phyloP scores from a whole-genome alignment of 1,284 basidiomycete genomes.

The Erythrobasidium hasegawianum region DNA sequence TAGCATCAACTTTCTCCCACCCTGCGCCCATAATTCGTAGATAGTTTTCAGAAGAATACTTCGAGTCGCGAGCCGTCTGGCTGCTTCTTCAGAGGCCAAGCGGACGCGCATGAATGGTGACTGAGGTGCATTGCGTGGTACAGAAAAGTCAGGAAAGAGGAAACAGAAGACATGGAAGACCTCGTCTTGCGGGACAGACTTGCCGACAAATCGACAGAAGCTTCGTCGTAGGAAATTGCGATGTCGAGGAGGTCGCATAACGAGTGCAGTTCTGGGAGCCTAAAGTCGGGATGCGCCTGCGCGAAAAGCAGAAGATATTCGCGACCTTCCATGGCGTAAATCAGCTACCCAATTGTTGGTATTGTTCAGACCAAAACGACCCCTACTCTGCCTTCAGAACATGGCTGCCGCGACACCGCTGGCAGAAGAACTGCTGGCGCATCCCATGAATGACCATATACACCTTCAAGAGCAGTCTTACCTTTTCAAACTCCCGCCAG shows the following conservation, averaged over 20 bases:
- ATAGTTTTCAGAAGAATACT: slow-evolving; percentile 77
- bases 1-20: slow-evolving; percentile 35
- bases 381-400: not conserved
- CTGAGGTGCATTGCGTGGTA: slow-evolving; percentile 32
- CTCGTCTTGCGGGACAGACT: not conserved
- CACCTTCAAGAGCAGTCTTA: slow-evolving; percentile 15
- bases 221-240: slow-evolving; percentile 30
- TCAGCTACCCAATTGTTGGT: not conserved
- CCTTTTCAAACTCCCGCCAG: slow-evolving; percentile 31
- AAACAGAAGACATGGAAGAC: no score
- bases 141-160: no score
- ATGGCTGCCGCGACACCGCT: not conserved
- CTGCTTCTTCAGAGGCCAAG: slow-evolving; percentile 69
- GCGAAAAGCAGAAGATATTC: slow-evolving; percentile 40
- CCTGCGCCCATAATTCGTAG: slow-evolving; percentile 48
- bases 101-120: slow-evolving; percentile 70
- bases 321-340: slow-evolving; percentile 17
- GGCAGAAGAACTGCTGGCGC: not conserved
- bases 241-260: slow-evolving; percentile 35
- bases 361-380: not conserved
- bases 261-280: slow-evolving; percentile 40
- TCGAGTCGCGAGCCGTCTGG: slow-evolving; percentile 65
- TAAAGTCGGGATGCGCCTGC: slow-evolving; percentile 39
- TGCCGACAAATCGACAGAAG: slow-evolving; percentile 11
- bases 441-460: not conserved